Evolutionary conservation across 345 rosid genomes (phyloP).

Genomic region (Syzygium aqueum): DNA sequence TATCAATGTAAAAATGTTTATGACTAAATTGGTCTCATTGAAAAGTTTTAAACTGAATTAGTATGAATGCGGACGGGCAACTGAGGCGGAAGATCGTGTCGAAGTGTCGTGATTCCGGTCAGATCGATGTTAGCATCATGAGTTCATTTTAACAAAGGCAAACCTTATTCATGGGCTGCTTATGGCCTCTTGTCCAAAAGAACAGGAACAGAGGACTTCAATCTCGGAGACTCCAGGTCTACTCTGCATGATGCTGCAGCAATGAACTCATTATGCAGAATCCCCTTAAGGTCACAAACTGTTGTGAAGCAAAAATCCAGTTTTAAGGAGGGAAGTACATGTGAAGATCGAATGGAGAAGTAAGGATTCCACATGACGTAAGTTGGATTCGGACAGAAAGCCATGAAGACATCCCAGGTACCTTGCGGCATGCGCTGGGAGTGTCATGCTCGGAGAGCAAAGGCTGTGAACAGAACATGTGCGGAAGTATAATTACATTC

Average conservation of each 20-base stretch:
- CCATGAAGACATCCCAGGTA: background rate
- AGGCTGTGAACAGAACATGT: background rate
- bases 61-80: rapidly evolving
- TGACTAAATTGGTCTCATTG: rapidly evolving
- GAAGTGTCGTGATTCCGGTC: background rate
- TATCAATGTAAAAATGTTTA: too few species aligned
- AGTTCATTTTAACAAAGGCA: background rate
- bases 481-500: background rate
- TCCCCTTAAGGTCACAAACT: background rate
- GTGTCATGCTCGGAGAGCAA: background rate
- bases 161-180: background rate
- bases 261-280: background rate
- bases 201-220: background rate
- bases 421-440: background rate
- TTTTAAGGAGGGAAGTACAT: background rate
- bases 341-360: background rate
- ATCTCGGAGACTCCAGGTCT: background rate
- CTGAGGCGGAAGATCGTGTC: background rate
- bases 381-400: background rate
- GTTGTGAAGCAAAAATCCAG: background rate
- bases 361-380: too few species aligned
- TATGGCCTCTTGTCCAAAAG: background rate
- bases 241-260: background rate
- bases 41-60: too few species aligned
- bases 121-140: background rate